Evolutionary conservation across 2,329 filamentous ascomycete genomes (phyloP), one percentile per base, ranked within the genome.

Genomic region (Sporothrix inflata): DNA sequence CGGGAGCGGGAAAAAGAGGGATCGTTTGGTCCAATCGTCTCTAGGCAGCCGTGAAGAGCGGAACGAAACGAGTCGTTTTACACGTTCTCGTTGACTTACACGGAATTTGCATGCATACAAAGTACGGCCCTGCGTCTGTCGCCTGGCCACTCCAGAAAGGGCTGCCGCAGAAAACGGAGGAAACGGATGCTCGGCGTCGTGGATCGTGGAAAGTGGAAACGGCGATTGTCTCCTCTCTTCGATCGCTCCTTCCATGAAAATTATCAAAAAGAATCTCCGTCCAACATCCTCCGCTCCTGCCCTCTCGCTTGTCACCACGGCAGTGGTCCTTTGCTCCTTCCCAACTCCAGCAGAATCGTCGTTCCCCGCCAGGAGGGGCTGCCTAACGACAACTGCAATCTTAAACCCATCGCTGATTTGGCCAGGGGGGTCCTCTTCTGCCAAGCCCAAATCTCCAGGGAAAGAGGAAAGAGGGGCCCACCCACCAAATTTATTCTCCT

Each of bases 381-480:
- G 5, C 42, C 40, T 30, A 21, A 38, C 61, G 38, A 27, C 47
- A 68, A 57, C 30, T 30, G 49, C 51, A 57, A 69, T 69, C 21
- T 69, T 57, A 69, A 57, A 57, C 8, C 14, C 57, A 42, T 65
- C 21, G 24, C 61, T 65, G 40, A 47, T 47, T 30, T 47, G 42
- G 21, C 30, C 61, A 65, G 40, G 61, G 60, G 63, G 8, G 6
- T 66, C 63, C 42, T 38, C 53, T 61, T 45, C 21, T 49, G 53
- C 68, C 68, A 70, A 61, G 68, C 21, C 38, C 40, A 57, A 70
- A 70, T 61, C 49, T 69, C 65, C 47, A 53, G 47, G n/a, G 38
- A 45, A 51, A n/a, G 51, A 55, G 40, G 40, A 47, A 47, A 30
- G n/a, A 47, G 11, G 61, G 30, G 27, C 53, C 53, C 27, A n/a